Conservation (phyloP, 2,329 filamentous ascomycete genomes). For the Neofusicoccum parvum region DNA sequence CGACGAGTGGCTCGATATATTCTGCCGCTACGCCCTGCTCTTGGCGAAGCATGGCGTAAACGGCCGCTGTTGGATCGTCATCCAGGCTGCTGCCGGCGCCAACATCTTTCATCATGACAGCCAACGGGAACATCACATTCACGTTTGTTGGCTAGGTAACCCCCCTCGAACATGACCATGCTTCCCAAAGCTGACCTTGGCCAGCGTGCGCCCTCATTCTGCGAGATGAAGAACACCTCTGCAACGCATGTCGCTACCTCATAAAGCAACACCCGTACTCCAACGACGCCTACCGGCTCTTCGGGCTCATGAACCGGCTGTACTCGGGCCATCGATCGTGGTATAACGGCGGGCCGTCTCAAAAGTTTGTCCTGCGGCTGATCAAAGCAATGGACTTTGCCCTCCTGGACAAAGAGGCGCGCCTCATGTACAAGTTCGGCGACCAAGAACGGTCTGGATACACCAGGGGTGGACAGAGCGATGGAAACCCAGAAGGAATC, state of each 20-base stretch:
- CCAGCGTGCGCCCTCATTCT: conserved; percentile 78
- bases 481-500: conserved; percentile 39
- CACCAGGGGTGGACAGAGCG: conserved; percentile 38
- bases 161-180: conserved; percentile 16
- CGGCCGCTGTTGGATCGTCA: conserved; percentile 75
- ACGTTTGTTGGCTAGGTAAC: conserved; percentile 74
- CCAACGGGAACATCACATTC: conserved; percentile 69
- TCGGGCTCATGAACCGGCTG: conserved; percentile 74
- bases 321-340: conserved; percentile 68
- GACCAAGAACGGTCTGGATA: conserved; percentile 41
- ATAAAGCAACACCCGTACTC: conserved; percentile 80
- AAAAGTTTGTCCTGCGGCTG: conserved; percentile 89
- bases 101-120: conserved; percentile 77
- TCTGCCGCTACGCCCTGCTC: conserved; percentile 81
- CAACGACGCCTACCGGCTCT: conserved; percentile 82
- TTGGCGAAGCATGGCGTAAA: conserved; percentile 69
- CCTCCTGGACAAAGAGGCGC: conserved; percentile 57
- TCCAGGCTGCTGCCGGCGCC: conserved; percentile 76
- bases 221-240: conserved; percentile 75
- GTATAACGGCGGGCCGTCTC: conserved; percentile 78
- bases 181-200: conserved; percentile 28
- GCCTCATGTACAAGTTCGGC: conserved; percentile 45
- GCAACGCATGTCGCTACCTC: conserved; percentile 76
- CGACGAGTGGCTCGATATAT: conserved; percentile 83
- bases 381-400: conserved; percentile 84